Evolutionary conservation across 1,139 yeast species (phyloP), one percentile per base, ranked within the genome.

Genomic region (Geotrichum carabidarum): DNA sequence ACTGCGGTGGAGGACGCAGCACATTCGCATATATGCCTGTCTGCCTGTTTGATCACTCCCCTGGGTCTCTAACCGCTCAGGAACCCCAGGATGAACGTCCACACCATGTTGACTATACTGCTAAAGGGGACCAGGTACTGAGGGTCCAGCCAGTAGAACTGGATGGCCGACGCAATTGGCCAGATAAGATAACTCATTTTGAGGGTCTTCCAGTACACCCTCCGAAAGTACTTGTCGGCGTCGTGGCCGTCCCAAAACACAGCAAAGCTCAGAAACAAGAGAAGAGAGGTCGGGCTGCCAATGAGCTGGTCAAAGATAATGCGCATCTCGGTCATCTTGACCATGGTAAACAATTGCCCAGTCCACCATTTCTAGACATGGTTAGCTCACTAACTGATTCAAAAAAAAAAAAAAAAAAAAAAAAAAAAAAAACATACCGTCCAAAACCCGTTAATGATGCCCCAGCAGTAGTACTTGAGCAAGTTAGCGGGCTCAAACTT

Each of bases 191-290:
- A 62, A 44, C 72, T 67, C 37, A 65, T 63, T 47, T 62, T 62
- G 38, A 71, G 60, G 4, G 71, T 65, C 18, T 60, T 59, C 36
- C 58, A 44, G 36, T 56, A 54, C 60, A 62, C 66, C 57, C 62
- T 63, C 17, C 65, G 64, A 50, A 70, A 51, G 48, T 65, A 68
- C 27, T 62, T 57, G 54, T 68, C 71, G 22, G 68, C 59, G 52
- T 69, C 69, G 38, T 63, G 61, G 43, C 72, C 73, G 50, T 70
- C 73, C 74, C 74, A 70, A 55, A 61, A 68, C 5, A 71, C 72
- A 18, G 66, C 59, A 51, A 66, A 67, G 31, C 68, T 58, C 9
- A 68, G 60, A 57, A 69, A 70, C 15, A 65, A 52, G 42, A 70
- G 64, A 4, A 68, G 63, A 2, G 69, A 60, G n/a, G 69, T 52